phyloP scores from a whole-genome alignment of 2,329 filamentous ascomycete genomes.

The Thielaviopsis euricoi region DNA sequence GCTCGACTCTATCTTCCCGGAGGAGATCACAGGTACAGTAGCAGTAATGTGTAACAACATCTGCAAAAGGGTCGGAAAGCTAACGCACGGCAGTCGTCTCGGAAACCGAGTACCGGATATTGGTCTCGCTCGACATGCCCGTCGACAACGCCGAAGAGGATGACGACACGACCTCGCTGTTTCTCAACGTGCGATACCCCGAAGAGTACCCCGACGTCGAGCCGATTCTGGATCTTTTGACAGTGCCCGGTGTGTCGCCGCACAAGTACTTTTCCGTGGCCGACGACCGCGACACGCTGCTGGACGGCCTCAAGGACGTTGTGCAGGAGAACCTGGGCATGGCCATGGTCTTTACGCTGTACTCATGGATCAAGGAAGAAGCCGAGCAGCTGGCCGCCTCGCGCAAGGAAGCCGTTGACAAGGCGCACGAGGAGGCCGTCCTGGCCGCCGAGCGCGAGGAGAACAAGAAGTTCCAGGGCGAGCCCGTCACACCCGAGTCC shows the following conservation, averaged over 20 bases:
- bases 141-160: constrained; percentile 44
- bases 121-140: constrained; percentile 64
- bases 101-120: constrained; percentile 75
- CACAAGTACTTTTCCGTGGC: constrained; percentile 64
- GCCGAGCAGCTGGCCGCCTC: constrained; percentile 74
- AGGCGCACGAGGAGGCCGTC: constrained; percentile 36
- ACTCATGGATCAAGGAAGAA: constrained; percentile 71
- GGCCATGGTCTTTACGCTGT: constrained; percentile 91
- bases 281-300: constrained; percentile 59
- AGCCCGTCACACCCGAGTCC: constrained; percentile 68
- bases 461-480: constrained; percentile 92
- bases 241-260: constrained; percentile 49
- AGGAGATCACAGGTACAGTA: constrained; percentile 72
- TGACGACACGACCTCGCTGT: constrained; percentile 53
- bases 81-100: constrained; percentile 51
- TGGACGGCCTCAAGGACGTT: constrained; percentile 53
- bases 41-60: constrained; percentile 1
- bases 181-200: constrained; percentile 74
- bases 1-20: constrained; percentile 93
- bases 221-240: constrained; percentile 63
- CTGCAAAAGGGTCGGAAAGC: not conserved
- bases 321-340: constrained; percentile 91
- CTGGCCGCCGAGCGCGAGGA: constrained; percentile 66
- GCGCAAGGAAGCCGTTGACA: constrained; percentile 47
- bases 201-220: constrained; percentile 77